A percentile compares a stretch with the other conserved stretches of the same genome.
Conservation (phyloP, 345 rosid species). For the Linum tenue region DNA sequence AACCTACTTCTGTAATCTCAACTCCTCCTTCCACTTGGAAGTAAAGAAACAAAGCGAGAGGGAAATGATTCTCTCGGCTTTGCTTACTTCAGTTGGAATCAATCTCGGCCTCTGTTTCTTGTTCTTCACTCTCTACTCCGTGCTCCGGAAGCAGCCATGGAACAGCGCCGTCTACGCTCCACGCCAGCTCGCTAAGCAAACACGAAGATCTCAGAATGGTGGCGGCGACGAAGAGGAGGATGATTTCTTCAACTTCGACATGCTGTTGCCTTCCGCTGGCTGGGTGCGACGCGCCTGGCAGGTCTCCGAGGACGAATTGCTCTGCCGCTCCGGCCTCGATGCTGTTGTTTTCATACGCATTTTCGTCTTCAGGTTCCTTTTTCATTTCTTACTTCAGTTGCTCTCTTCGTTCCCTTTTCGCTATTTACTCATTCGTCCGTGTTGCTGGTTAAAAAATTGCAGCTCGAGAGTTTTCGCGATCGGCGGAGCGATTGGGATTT, state of each 20-base stretch:
- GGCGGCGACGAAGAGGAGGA: slow-evolving; percentile 41
- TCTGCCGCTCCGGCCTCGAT: slow-evolving; percentile 65
- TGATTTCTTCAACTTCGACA: slow-evolving; percentile 54
- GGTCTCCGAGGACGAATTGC: slow-evolving; percentile 55
- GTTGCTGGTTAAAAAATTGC: slow-evolving; percentile 28
- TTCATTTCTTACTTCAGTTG: not conserved
- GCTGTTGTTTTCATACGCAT: slow-evolving; percentile 81
- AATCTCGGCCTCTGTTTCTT: slow-evolving; percentile 67
- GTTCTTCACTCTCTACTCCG: slow-evolving; percentile 60
- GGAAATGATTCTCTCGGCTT: slow-evolving; percentile 81
- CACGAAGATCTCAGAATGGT: too few species aligned
- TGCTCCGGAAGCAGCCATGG: slow-evolving; percentile 69
- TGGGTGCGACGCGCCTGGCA: slow-evolving; percentile 76
- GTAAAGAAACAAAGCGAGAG: too few species aligned
- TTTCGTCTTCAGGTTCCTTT: slow-evolving; percentile 35
- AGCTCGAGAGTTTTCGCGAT: slow-evolving; percentile 82
- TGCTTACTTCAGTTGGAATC: slow-evolving; percentile 77
- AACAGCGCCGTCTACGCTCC: slow-evolving; percentile 68
- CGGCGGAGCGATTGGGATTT: slow-evolving; percentile 76
- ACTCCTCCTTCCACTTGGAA: too few species aligned
- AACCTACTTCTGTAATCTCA: too few species aligned
- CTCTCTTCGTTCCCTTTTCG: slow-evolving; percentile 6
- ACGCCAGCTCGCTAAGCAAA: slow-evolving; percentile 44
- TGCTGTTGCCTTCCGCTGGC: slow-evolving; percentile 71
- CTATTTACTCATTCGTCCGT: not conserved